These are phyloP conservation scores for Metarhizium sp. DNA, from an alignment of 2,329 filamentous ascomycete species.

Conservation along the genomic window DNA sequence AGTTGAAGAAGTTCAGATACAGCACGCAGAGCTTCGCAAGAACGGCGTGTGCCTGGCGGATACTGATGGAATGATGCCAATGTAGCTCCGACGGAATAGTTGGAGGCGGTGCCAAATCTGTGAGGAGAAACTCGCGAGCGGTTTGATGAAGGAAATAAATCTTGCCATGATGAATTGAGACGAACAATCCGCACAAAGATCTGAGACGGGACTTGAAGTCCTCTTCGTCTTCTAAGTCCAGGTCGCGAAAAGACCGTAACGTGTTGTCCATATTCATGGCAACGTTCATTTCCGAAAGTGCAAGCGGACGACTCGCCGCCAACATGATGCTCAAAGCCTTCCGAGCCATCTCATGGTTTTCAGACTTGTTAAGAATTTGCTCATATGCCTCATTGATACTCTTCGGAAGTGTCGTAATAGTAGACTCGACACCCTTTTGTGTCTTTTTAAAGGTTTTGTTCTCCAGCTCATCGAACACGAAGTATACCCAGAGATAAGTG, in stretches of 20 bases:
- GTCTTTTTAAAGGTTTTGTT: conserved; percentile 13
- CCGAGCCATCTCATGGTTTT: neutral
- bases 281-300: neutral
- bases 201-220: conserved; percentile 13
- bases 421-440: conserved; percentile 9
- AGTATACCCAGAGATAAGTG: conserved; percentile 28
- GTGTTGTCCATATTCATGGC: neutral
- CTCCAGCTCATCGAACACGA: conserved; percentile 23
- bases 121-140: conserved; percentile 21
- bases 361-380: neutral
- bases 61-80: neutral
- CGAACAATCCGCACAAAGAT: conserved; percentile 18
- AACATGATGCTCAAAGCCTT: neutral
- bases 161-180: conserved; percentile 16
- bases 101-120: conserved; percentile 6
- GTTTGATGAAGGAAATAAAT: conserved; percentile 24
- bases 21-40: neutral
- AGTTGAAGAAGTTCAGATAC: neutral
- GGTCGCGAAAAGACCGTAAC: neutral
- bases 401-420: conserved; percentile 7
- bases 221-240: neutral
- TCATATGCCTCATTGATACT: neutral
- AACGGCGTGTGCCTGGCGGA: neutral
- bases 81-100: conserved; percentile 1
- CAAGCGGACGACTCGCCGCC: neutral